Conservation (phyloP, 179 eudicot genomes). For the Nepenthes alata region DNA sequence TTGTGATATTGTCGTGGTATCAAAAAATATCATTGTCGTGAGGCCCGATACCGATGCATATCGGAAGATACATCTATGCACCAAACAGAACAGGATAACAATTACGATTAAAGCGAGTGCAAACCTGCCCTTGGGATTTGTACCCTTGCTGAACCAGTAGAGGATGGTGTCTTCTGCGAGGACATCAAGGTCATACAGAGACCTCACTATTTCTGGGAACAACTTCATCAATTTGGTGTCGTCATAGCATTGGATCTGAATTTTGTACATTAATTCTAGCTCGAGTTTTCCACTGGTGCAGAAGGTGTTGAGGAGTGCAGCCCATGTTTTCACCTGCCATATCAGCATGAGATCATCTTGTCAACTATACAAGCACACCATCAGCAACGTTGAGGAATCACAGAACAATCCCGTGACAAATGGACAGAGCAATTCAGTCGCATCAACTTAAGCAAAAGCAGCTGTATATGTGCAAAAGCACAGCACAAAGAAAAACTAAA, state of each 20-base stretch:
- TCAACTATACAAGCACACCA: too few relatives aligned
- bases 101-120: constrained; percentile 1
- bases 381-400: too few relatives aligned
- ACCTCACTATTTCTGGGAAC: constrained; percentile 77
- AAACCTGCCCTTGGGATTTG: constrained; percentile 84
- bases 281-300: constrained; percentile 86
- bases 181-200: constrained; percentile 81
- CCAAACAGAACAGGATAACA: neutral
- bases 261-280: constrained; percentile 80
- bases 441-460: too few relatives aligned
- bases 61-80: too few relatives aligned
- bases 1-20: too few relatives aligned
- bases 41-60: too few relatives aligned
- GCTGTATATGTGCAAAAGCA: too few relatives aligned
- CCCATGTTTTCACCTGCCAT: constrained; percentile 81
- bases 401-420: too few relatives aligned
- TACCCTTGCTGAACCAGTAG: constrained; percentile 82
- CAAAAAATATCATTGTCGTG: too few relatives aligned
- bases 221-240: constrained; percentile 87
- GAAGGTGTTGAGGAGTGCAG: constrained; percentile 63
- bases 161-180: constrained; percentile 89
- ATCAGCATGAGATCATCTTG: too few relatives aligned
- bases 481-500: too few relatives aligned
- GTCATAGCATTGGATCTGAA: constrained; percentile 86
- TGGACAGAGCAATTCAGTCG: too few relatives aligned